Evolutionary conservation across 129 eudicot genomes (phyloP).

Genomic region (Flaveria ramosissima): DNA sequence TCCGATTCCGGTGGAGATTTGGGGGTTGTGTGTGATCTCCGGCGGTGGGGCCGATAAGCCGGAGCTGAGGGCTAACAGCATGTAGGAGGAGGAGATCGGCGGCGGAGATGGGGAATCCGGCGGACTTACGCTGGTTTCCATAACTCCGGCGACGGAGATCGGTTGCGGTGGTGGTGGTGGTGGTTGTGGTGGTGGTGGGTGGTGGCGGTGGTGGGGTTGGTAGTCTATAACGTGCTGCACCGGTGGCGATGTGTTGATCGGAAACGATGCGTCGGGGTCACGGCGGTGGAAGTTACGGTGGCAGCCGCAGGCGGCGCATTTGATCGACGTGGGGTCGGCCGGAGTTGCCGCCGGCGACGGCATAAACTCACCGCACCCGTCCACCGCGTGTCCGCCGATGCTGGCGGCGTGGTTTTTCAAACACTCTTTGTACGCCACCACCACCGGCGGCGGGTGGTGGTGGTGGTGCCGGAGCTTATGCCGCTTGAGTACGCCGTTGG

Average conservation of each 20-base stretch:
- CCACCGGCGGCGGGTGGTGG: constrained; percentile 40
- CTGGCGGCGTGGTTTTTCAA: constrained; percentile 93
- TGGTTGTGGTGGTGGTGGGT: constrained; percentile 49
- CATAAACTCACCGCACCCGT: constrained; percentile 97
- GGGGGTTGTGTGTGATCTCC: constrained; percentile 17
- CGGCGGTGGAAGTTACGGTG: constrained; percentile 99
- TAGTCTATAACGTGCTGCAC: constrained; percentile 50
- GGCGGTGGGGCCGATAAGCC: constrained; percentile 39
- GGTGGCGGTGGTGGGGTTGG: constrained; percentile 87
- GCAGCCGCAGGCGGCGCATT: constrained; percentile 96
- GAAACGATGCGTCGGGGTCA: constrained; percentile 57
- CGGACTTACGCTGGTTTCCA: constrained; percentile 34
- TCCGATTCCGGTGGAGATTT: too few relatives aligned
- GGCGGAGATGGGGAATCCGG: constrained; percentile 74
- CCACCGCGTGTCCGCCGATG: constrained; percentile 93
- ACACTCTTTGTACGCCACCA: constrained; percentile 71
- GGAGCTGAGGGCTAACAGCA: constrained; percentile 79
- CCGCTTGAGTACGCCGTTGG: constrained; percentile 67
- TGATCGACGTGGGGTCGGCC: constrained; percentile 74
- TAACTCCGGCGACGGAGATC: constrained; percentile 37
- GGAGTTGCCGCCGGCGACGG: constrained; percentile 59
- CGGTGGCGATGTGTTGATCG: constrained; percentile 17
- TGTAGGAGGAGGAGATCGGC: constrained; percentile 84
- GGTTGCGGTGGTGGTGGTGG: constrained; percentile 48
- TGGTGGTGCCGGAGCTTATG: constrained; percentile 49